Base-by-base conservation (phyloP, 2,329 filamentous ascomycete species). In the Cucurbitaria berberidis region DNA sequence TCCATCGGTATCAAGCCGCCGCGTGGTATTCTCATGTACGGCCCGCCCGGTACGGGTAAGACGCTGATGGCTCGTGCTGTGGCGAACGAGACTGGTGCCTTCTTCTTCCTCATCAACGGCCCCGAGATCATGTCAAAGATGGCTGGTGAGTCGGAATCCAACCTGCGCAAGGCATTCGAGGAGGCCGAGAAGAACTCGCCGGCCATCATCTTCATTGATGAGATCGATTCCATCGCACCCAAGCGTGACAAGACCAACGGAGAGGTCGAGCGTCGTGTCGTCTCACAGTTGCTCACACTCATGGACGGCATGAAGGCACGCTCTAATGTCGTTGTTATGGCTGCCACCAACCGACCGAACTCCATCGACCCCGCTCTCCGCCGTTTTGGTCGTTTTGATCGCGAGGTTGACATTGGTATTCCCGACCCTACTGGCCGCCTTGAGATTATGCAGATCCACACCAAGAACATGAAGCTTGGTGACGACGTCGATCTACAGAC, bases 71-170 rank as follows among this genome's bases (percentile, higher is more conserved):
- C 95, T 73, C 91, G 95, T 78, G 95, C 95, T 60, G 95, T 99
- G 51, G 95, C 95, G 79, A 98, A 98, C 80, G 95, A 98, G 84
- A 98, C 95, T 29, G 95, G 95, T 70, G 93, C 93, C 43, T 98
- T 98, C 83, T 99, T 99, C 83, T 98, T 99, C 87, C 81, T 98
- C 60, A 98, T 99, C 86, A 98, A 98, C 80, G 93, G 95, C 62
- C 95, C 95, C 46, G 95, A 98, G 78, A 98, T 99, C 82, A 98
- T 99, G 95, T 97, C 93, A 54, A 98, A 98, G 86, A 98, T 98
- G 95, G 95, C 95, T 55, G 95, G 95, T 86, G 95, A 99, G 80
- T 98, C 95, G 54, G 95, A 98, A 78, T 98, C 93, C 55, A 98
- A 98, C 78, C 80, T 99, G 65, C 89, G 95, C 70, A 98, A 98